A percentile compares a stretch with the other conserved stretches of the same genome.
Conservation (phyloP, 345 rosid species). For the Passiflora organensis region DNA sequence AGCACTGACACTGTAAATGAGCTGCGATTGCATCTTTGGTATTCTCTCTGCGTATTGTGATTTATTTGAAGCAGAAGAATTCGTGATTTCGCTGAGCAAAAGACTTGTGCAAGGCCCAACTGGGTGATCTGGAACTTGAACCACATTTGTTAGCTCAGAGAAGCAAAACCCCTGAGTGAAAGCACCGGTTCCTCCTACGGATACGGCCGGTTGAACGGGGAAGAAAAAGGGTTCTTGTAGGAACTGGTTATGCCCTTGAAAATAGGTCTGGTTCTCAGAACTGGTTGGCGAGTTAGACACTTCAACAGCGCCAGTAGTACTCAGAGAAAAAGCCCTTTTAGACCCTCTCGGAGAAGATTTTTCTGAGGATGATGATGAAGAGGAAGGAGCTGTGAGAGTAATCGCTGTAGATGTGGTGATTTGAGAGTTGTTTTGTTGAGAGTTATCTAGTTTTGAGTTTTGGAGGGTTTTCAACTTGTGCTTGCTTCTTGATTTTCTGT, state of each 20-base stretch:
- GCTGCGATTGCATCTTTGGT: slow-evolving; percentile 38
- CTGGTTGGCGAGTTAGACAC: slow-evolving; percentile 29
- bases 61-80: slow-evolving; percentile 33
- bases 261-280: slow-evolving; percentile 41
- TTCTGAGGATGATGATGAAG: slow-evolving; percentile 66
- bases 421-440: slow-evolving; percentile 14
- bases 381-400: slow-evolving; percentile 24
- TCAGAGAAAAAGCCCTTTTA: slow-evolving; percentile 24
- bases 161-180: slow-evolving; percentile 34
- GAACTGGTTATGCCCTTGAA: slow-evolving; percentile 40
- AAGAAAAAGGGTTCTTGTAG: slow-evolving; percentile 49
- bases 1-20: slow-evolving; percentile 23
- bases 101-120: slow-evolving; percentile 54
- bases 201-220: slow-evolving; percentile 22
- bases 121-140: slow-evolving; percentile 25
- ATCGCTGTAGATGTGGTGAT: slow-evolving; percentile 8
- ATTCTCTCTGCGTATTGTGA: slow-evolving; percentile 35
- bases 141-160: slow-evolving; percentile 35
- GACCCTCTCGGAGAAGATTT: slow-evolving; percentile 46
- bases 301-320: slow-evolving; percentile 15
- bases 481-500: slow-evolving; percentile 94
- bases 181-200: slow-evolving; percentile 27
- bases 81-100: slow-evolving; percentile 48
- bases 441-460: slow-evolving; percentile 43
- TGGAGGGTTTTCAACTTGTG: slow-evolving; percentile 82